These are phyloP conservation scores for Naumovozyma castellii DNA, from an alignment of 805 yeast genomes.

Conservation along the genomic window DNA sequence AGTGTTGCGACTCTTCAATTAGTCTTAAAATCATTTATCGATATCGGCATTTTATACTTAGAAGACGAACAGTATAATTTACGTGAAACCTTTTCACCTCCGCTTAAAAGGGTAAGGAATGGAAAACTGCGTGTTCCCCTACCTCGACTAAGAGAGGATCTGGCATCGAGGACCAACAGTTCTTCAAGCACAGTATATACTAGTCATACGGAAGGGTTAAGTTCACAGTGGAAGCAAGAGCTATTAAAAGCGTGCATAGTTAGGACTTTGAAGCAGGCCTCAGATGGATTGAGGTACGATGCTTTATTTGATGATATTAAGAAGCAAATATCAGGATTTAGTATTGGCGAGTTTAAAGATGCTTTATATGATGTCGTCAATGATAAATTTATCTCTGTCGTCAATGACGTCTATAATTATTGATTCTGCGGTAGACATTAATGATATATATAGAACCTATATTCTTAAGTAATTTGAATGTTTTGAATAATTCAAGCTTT, in stretches of 20 bases:
- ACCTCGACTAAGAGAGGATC: slow-evolving; percentile 2
- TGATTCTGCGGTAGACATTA: too few species aligned
- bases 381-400: slow-evolving; percentile 4
- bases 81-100: slow-evolving; percentile 18
- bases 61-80: slow-evolving; percentile 6
- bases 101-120: slow-evolving; percentile 12
- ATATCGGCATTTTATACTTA: slow-evolving; percentile 9
- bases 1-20: slow-evolving; percentile 3
- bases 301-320: slow-evolving; percentile 9
- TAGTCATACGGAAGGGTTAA: slow-evolving; percentile 17
- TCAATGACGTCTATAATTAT: not conserved
- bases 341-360: slow-evolving; percentile 28
- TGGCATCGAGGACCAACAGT: not conserved
- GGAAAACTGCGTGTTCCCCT: slow-evolving; percentile 17
- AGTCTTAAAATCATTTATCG: slow-evolving; percentile 16
- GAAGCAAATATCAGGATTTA: slow-evolving; percentile 16
- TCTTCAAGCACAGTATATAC: not conserved
- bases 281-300: slow-evolving; percentile 7
- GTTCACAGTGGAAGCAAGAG: slow-evolving; percentile 23
- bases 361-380: slow-evolving; percentile 12
- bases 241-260: slow-evolving; percentile 21
- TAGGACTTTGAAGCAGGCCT: slow-evolving; percentile 16
- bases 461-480: too few species aligned
- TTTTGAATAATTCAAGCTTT: too few species aligned
- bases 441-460: too few species aligned